Base-by-base conservation (phyloP, 345 rosid genomes). In the Aquilaria sinensis region DNA sequence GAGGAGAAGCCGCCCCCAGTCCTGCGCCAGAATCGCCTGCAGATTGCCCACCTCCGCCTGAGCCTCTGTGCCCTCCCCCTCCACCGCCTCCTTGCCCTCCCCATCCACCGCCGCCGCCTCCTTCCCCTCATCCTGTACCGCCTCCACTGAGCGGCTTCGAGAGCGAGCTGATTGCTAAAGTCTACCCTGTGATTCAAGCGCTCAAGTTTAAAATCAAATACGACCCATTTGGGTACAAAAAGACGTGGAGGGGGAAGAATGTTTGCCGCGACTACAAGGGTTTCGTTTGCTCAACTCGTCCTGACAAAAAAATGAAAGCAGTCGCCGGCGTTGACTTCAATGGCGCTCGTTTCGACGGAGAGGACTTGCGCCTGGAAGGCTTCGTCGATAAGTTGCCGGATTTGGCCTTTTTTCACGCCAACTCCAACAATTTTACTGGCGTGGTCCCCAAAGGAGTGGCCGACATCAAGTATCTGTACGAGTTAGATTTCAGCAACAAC, bases 401-500 rank as follows among this genome's bases (percentile, higher is more conserved):
- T 50, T 33, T 85, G 3, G 70, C 85, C 23, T 66, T 85, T 66
- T 78, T 80, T 78, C 90, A 85, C 6, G 71, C 76, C 41, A 85
- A 85, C 65, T 70, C 87, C 47, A 81, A 81, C 68, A 57, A 58
- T 14, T 78, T 85, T 73, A 46, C 71, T 1, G 65, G 70, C 3
- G 5, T 45, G 6, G 33, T 78, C 12, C 82, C 85, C 0, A 0
- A 0, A 2, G 3, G 4, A 1, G 51, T 7, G 43, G 61, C 67
- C 9, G 50, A 57, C 12, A 31, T 75, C 34, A 33, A 50, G 2
- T 79, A 4, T 62, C 33, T 83, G 11, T 83, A 74, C 67, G 92
- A 85, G 76, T 65, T 85, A 10, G 92, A 85, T 34, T 32, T 81
- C 8, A 83, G 88, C 76, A 83, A 81, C 84, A 85, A 85, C 75